phyloP scores from a whole-genome alignment of 2,329 filamentous ascomycete genomes.

The Penicillium sumatraense region DNA sequence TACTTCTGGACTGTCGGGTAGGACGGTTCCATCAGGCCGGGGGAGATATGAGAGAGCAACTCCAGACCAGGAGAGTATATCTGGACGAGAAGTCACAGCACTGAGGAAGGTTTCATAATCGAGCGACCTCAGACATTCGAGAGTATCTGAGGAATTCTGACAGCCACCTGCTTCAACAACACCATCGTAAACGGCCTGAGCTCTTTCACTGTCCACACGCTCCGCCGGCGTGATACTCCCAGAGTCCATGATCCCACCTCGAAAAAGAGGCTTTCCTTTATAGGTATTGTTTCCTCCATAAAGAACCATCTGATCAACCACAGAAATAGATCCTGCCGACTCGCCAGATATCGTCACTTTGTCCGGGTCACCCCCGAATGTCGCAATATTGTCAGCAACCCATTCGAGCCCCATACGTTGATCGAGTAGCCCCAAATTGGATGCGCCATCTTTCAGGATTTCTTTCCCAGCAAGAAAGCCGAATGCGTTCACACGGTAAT shows the following conservation, averaged over 20 bases:
- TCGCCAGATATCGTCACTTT: slow-evolving; percentile 83
- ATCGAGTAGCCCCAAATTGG: slow-evolving; percentile 74
- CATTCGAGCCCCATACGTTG: slow-evolving; percentile 74
- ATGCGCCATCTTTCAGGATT: slow-evolving; percentile 66
- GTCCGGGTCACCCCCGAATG: slow-evolving; percentile 78
- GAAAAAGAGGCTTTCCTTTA: slow-evolving; percentile 75
- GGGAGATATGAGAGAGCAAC: slow-evolving; percentile 75
- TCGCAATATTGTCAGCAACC: slow-evolving; percentile 75
- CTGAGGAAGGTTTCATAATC: slow-evolving; percentile 58
- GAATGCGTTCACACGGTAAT: slow-evolving; percentile 76
- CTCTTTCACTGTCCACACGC: slow-evolving; percentile 67
- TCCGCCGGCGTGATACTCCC: slow-evolving; percentile 67
- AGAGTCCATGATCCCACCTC: slow-evolving; percentile 77
- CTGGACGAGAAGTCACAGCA: slow-evolving; percentile 72
- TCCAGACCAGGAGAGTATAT: slow-evolving; percentile 68
- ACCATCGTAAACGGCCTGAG: slow-evolving; percentile 59
- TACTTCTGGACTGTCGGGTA: slow-evolving; percentile 67
- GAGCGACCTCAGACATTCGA: slow-evolving; percentile 54
- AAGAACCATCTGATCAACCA: slow-evolving; percentile 75
- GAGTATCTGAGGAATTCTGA: slow-evolving; percentile 43
- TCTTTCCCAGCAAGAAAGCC: slow-evolving; percentile 74
- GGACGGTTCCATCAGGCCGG: slow-evolving; percentile 68
- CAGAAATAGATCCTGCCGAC: slow-evolving; percentile 72
- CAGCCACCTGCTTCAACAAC: slow-evolving; percentile 56
- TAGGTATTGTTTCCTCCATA: slow-evolving; percentile 75